Evolutionary conservation across 257 asterid genomes (phyloP).

Genomic region (Eustoma russellianum): DNA sequence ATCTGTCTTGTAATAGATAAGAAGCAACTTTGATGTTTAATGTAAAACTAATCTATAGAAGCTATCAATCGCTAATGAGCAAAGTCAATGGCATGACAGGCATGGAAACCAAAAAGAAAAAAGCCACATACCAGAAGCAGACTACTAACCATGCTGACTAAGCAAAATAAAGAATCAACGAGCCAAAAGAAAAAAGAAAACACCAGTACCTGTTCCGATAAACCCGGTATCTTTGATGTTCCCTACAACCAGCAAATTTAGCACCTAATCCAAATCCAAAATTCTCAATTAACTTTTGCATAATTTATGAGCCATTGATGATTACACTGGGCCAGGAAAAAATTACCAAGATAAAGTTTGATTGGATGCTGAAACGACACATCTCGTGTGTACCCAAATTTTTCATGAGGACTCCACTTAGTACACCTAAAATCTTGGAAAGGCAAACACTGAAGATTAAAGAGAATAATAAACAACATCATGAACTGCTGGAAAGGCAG

Average conservation of each 20-base stretch:
- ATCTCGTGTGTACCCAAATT: slow-evolving; percentile 60
- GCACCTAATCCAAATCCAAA: slow-evolving; percentile 46
- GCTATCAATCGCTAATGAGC: too few relatives aligned
- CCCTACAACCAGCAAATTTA: slow-evolving; percentile 72
- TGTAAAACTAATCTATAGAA: too few relatives aligned
- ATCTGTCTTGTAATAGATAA: too few relatives aligned
- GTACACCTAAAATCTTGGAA: slow-evolving; percentile 65
- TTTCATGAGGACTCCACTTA: slow-evolving; percentile 62
- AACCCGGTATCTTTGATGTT: slow-evolving; percentile 48
- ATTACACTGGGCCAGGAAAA: neutral
- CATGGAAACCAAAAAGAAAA: too few relatives aligned
- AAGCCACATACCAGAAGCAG: too few relatives aligned
- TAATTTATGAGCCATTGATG: neutral
- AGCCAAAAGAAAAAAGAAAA: neutral
- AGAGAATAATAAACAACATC: slow-evolving; percentile 2
- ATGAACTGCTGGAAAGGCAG: too few relatives aligned
- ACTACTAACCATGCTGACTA: neutral
- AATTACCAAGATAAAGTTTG: slow-evolving; percentile 80
- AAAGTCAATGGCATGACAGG: too few relatives aligned
- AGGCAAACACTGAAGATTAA: neutral
- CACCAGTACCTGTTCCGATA: slow-evolving; percentile 19
- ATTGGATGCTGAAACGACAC: slow-evolving; percentile 95
- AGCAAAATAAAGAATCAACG: neutral
- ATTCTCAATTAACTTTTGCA: neutral
- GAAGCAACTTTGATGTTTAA: too few relatives aligned